Evolutionary conservation across 2,329 filamentous ascomycete genomes (phyloP).

Genomic region (Diaporthe longicolla): DNA sequence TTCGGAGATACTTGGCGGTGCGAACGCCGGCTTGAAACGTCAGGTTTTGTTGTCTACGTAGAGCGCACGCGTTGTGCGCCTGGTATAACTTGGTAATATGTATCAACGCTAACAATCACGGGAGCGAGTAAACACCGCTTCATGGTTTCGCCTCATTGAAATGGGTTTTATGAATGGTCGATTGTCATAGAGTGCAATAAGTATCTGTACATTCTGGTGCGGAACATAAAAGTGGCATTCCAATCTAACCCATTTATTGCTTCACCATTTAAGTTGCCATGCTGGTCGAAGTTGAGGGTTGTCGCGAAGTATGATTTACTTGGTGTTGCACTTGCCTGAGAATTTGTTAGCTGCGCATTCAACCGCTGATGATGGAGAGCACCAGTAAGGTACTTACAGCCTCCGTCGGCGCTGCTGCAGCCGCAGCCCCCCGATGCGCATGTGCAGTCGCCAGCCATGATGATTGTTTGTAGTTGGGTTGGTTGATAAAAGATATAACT

Average conservation of each 20-base stretch:
- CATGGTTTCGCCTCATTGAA: no score
- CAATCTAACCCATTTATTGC: background rate
- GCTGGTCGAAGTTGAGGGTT: background rate
- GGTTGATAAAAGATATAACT: background rate
- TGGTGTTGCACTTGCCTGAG: slow-evolving; percentile 8
- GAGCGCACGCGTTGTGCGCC: no score
- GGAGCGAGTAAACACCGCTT: no score
- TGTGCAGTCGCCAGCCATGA: slow-evolving; percentile 40
- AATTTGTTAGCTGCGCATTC: background rate
- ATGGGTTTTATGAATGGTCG: background rate
- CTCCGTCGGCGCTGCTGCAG: slow-evolving; percentile 5
- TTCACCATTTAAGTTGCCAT: background rate
- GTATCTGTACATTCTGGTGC: slow-evolving; percentile 23
- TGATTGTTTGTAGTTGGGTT: slow-evolving; percentile 24
- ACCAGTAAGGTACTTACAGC: no score
- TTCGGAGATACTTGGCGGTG: no score
- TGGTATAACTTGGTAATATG: no score
- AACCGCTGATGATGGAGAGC: no score
- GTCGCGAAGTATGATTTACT: slow-evolving; percentile 1
- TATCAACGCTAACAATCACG: no score
- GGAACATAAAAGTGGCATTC: slow-evolving; percentile 8
- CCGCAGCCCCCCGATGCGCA: slow-evolving; percentile 18
- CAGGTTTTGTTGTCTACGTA: no score
- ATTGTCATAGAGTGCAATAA: background rate
- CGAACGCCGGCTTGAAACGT: no score